Conservation (phyloP, 2,329 filamentous ascomycete genomes). For the Talaromyces sp. region DNA sequence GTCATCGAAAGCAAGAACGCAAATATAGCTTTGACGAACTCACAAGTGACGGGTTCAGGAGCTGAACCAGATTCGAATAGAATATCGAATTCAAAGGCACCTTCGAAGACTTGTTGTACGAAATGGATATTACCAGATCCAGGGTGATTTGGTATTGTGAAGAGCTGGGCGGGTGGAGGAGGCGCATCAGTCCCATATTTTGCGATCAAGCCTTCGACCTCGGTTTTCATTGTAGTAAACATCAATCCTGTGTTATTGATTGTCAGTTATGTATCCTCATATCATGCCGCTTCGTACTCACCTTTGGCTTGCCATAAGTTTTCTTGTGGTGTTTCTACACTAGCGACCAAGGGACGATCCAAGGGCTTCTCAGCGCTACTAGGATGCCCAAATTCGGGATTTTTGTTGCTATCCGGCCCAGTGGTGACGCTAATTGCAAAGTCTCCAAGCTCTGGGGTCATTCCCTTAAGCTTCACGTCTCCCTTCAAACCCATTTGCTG, state of each 20-base stretch:
- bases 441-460: conserved; percentile 65
- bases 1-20: not conserved
- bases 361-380: conserved; percentile 64
- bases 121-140: conserved; percentile 72
- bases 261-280: not conserved
- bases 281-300: conserved; percentile 29
- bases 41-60: conserved; percentile 48
- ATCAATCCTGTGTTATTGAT: conserved; percentile 44
- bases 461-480: conserved; percentile 65
- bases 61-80: conserved; percentile 78
- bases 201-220: conserved; percentile 55
- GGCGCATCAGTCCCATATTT: conserved; percentile 61
- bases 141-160: conserved; percentile 63
- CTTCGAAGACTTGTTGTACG: conserved; percentile 86
- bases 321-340: conserved; percentile 60
- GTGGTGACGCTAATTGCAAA: conserved; percentile 75
- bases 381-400: conserved; percentile 55
- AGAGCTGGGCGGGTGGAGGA: conserved; percentile 79
- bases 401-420: conserved; percentile 59
- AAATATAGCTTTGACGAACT: conserved; percentile 19
- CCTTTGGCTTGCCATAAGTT: conserved; percentile 78
- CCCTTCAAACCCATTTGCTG: conserved; percentile 49
- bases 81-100: conserved; percentile 86
- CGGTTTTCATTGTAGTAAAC: conserved; percentile 59
- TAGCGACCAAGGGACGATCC: conserved; percentile 70